Conservation (phyloP, 1,139 yeast species). For the Magnusiomyces sp. region DNA sequence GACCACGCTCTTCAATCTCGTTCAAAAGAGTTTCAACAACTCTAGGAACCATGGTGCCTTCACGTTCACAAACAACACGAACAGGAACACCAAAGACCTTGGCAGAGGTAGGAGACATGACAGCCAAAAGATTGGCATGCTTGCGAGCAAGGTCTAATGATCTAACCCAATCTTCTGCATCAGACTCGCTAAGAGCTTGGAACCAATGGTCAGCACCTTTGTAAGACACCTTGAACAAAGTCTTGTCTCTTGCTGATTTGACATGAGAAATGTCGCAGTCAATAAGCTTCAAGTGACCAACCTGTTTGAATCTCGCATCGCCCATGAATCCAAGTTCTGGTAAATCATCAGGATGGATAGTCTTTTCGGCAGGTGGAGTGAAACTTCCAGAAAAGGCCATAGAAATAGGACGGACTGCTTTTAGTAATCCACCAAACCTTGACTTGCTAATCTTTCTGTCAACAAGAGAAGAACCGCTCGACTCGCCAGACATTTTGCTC, state of each 20-base stretch:
- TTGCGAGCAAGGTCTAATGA: constrained; percentile 36
- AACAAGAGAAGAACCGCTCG: not conserved
- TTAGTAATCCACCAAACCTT: constrained; percentile 31
- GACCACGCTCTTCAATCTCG: constrained; percentile 74
- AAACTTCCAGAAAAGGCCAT: constrained; percentile 31
- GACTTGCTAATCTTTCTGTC: constrained; percentile 14
- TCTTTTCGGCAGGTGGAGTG: constrained; percentile 29
- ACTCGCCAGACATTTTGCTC: no score
- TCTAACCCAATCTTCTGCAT: constrained; percentile 69
- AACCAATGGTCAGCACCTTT: constrained; percentile 46
- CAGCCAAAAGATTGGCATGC: constrained; percentile 34
- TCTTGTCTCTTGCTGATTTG: constrained; percentile 22
- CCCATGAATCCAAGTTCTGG: constrained; percentile 44
- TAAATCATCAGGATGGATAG: constrained; percentile 46
- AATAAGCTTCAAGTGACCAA: constrained; percentile 47
- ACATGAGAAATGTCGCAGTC: constrained; percentile 29
- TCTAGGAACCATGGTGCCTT: constrained; percentile 51
- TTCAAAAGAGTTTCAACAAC: constrained; percentile 56
- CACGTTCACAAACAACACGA: constrained; percentile 64
- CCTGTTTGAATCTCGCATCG: constrained; percentile 48
- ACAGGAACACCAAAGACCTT: constrained; percentile 88
- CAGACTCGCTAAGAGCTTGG: constrained; percentile 59
- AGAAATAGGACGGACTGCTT: constrained; percentile 37
- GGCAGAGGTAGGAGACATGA: constrained; percentile 25
- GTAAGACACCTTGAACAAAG: constrained; percentile 54